Evolutionary conservation across 495 filamentous ascomycete genomes (phyloP).

Genomic region (Letharia columbiana): DNA sequence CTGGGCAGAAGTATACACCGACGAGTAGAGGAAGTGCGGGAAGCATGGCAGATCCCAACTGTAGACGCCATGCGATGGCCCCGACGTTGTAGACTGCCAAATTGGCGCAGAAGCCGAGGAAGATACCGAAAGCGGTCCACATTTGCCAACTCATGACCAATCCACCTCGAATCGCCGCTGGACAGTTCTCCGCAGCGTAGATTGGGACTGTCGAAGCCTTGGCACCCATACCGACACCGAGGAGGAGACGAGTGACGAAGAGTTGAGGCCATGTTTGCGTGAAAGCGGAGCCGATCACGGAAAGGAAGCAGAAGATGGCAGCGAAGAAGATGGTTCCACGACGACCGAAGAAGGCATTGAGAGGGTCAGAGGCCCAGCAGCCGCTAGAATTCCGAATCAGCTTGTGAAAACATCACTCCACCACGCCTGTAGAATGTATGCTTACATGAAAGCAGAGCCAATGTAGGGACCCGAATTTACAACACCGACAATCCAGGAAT

Average conservation of each 20-base stretch:
- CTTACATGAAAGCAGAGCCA: slow-evolving; percentile 32
- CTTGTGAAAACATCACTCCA: neutral
- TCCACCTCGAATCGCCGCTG: slow-evolving; percentile 52
- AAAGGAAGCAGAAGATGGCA: slow-evolving; percentile 50
- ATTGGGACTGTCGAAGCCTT: slow-evolving; percentile 55
- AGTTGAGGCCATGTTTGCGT: slow-evolving; percentile 52
- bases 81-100: slow-evolving; percentile 49
- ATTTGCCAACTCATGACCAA: slow-evolving; percentile 60
- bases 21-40: slow-evolving; percentile 57
- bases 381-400: slow-evolving; percentile 29
- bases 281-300: slow-evolving; percentile 48
- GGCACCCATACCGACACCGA: slow-evolving; percentile 60
- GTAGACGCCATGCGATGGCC: slow-evolving; percentile 51
- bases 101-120: slow-evolving; percentile 54
- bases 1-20: slow-evolving; percentile 57
- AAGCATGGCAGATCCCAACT: slow-evolving; percentile 59
- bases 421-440: neutral
- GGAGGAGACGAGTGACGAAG: slow-evolving; percentile 47
- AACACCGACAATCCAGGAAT: slow-evolving; percentile 54
- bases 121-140: slow-evolving; percentile 52
- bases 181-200: slow-evolving; percentile 54
- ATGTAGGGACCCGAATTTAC: slow-evolving; percentile 50
- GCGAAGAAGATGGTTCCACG: slow-evolving; percentile 54
- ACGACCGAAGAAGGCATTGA: slow-evolving; percentile 48
- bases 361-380: slow-evolving; percentile 55